Base-by-base conservation (phyloP, 371 early-diverging fungal species). In the Rhizopus delemar region DNA sequence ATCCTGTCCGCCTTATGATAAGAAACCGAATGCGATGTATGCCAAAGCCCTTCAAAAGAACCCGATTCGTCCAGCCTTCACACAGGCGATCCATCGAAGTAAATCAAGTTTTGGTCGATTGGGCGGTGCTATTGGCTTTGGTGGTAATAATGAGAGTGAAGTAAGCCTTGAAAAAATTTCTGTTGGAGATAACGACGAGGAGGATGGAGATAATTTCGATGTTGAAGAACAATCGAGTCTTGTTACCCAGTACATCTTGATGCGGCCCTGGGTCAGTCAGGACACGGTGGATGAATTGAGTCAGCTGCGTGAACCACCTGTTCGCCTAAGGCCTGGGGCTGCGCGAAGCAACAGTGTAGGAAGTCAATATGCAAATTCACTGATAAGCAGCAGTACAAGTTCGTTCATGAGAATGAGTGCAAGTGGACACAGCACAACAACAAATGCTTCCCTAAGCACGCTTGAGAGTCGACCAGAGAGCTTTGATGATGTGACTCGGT, bases 271-370 rank as follows among this genome's bases (percentile, higher is more conserved):
- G 78, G 78, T 85, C 3, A 74, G 81, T 32, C 88, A 91, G 63
- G 80, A 84, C 35, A 89, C 86, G 51, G 81, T 89, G n/a, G 91
- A 91, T 66, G 89, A 88, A 61, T 53, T 91, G 53, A 86, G 86
- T 45, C 63, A 75, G 11, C 53, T 76, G 15, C 78, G 91, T 3
- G 91, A 90, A 61, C 91, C 88, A 8, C 51, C 51, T 13, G n/a
- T 34, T 65, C 62, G 4, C 61, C 65, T 36, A 69, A 71, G 7
- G 7, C 48, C 22, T 0, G 48, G 48, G 8, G 11, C 22, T 28
- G 7, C 48, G 8, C 5, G 48, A 48, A 48, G 48, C 12, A 48
- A 48, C 12, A 80, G 75, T 36, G 71, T 67, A 45, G 69, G 74
- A 15, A 73, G 63, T 55, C 51, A 61, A 56, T 69, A 60, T 73